Evolutionary conservation across 345 rosid species (phyloP).

Genomic region (Arabidopsis suecica): DNA sequence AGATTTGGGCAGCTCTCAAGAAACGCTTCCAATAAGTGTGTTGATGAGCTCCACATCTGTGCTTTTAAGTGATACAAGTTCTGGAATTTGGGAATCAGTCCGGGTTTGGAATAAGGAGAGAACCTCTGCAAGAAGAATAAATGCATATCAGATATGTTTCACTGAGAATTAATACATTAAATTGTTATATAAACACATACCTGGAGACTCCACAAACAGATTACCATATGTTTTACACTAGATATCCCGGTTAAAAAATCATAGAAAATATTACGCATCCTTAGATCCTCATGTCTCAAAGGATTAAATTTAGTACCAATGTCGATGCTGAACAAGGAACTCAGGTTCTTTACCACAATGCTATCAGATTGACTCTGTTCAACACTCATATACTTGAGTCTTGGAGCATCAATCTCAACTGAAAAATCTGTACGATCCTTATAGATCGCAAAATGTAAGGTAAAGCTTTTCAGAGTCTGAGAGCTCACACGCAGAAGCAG

Average conservation of each 20-base stretch:
- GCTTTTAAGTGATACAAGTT: too few relatives aligned
- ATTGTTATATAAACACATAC: neutral
- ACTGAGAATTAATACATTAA: neutral
- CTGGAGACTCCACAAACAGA: neutral
- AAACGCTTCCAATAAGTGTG: too few relatives aligned
- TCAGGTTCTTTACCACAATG: neutral
- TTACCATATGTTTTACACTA: neutral
- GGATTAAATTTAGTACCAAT: neutral
- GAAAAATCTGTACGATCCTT: neutral
- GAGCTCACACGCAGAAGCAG: slow-evolving; percentile 13
- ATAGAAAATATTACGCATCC: neutral
- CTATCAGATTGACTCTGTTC: neutral
- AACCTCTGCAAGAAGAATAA: slow-evolving; percentile 1
- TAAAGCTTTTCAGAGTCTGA: neutral
- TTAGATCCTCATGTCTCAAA: neutral
- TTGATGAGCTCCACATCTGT: too few relatives aligned
- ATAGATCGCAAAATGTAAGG: too few relatives aligned
- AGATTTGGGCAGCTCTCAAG: too few relatives aligned
- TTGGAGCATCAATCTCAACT: neutral
- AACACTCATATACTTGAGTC: neutral
- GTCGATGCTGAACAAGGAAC: neutral
- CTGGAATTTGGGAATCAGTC: neutral
- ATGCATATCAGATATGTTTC: neutral
- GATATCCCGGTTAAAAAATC: neutral
- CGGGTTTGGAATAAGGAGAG: neutral